Evolutionary conservation across 768 basidiomycete genomes (phyloP).

Genomic region (Tephrocybe sp.): DNA sequence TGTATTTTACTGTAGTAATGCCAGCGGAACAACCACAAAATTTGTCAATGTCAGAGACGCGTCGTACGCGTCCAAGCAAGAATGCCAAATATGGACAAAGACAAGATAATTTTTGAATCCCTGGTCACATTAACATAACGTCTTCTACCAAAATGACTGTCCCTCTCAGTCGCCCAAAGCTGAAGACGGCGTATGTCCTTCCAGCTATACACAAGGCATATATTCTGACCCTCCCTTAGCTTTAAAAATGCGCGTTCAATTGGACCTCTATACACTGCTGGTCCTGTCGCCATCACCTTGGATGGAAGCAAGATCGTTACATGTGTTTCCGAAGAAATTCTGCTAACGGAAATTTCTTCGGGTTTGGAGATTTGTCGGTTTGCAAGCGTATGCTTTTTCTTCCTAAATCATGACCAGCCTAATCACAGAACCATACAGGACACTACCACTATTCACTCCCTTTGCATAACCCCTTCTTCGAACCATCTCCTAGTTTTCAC

Average conservation of each 20-base stretch:
- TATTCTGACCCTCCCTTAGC: constrained; percentile 34
- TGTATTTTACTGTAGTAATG: background rate
- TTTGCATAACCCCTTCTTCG: constrained; percentile 77
- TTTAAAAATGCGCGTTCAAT: constrained; percentile 76
- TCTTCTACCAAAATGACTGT: constrained; percentile 28
- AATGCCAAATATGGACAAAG: constrained; percentile 16
- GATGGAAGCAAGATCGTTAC: constrained; percentile 83
- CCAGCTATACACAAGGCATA: background rate
- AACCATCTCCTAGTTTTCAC: constrained; percentile 79
- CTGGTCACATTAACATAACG: background rate
- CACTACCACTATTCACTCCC: constrained; percentile 76
- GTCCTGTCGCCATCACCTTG: constrained; percentile 74
- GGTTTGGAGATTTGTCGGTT: constrained; percentile 81
- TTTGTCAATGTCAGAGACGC: background rate
- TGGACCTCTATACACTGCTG: constrained; percentile 83
- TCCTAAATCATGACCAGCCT: background rate
- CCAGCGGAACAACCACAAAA: background rate
- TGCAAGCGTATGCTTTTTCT: constrained; percentile 60
- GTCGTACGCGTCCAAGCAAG: background rate
- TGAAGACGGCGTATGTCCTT: constrained; percentile 59
- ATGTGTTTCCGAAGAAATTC: constrained; percentile 81
- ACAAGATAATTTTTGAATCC: constrained; percentile 15
- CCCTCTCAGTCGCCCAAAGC: constrained; percentile 37
- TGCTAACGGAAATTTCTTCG: constrained; percentile 76
- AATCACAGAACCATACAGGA: constrained; percentile 50